Percentiles rank a stretch among this genome's conserved stretches.
Evolutionary conservation across 805 yeast genomes (phyloP).

Genomic region (Phaffomyces thermotolerans): DNA sequence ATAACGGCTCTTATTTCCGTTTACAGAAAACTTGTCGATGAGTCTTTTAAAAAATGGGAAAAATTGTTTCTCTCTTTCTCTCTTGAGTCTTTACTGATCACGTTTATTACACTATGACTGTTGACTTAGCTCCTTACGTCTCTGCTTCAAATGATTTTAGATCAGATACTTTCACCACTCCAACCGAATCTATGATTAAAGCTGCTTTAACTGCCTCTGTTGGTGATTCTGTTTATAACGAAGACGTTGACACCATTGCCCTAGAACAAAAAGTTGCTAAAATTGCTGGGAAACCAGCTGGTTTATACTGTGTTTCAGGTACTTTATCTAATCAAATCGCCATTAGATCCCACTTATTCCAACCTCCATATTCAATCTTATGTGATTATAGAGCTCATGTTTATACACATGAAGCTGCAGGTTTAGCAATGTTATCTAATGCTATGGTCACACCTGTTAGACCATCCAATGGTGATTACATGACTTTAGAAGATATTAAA

Average conservation of each 20-base stretch:
- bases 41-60: not conserved
- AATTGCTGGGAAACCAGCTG: constrained; percentile 75
- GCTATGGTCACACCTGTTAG: constrained; percentile 85
- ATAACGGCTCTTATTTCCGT: constrained; percentile 7
- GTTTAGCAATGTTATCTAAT: constrained; percentile 80
- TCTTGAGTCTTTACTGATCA: no score
- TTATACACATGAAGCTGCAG: constrained; percentile 83
- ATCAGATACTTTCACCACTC: constrained; percentile 89
- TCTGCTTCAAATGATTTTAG: constrained; percentile 45
- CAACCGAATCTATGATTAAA: constrained; percentile 66
- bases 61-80: not conserved
- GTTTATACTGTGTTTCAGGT: constrained; percentile 80
- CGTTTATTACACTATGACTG: no score
- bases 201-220: constrained; percentile 51
- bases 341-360: constrained; percentile 65
- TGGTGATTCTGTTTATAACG: constrained; percentile 87
- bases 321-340: constrained; percentile 88
- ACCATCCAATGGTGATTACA: constrained; percentile 67
- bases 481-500: constrained; percentile 75
- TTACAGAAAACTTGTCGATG: not conserved
- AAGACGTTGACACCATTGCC: constrained; percentile 62
- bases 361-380: constrained; percentile 77
- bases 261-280: constrained; percentile 60
- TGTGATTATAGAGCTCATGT: constrained; percentile 88
- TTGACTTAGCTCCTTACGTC: constrained; percentile 52